Evolutionary conservation across 306 rosid genomes (phyloP), one percentile per base, ranked within the genome.

Genomic region (Potentilla sterilis): DNA sequence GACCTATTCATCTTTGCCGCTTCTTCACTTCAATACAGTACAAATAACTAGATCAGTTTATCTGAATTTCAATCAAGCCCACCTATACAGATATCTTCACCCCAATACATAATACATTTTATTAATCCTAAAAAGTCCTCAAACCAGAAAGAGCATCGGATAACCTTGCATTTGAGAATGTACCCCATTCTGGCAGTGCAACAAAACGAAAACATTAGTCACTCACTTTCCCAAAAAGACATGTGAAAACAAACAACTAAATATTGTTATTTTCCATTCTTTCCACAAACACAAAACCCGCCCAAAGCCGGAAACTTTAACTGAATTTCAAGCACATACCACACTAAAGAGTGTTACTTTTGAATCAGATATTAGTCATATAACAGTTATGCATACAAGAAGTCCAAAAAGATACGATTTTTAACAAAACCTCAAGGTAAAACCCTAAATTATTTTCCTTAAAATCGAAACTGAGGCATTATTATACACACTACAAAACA

Each of bases 381-480:
- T 13, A 34, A 34, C 21, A 62, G 4, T 2, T 58, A 11, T 58
- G 9, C 15, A 58, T 12, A 58, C 64, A 21, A 10, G 1, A 13
- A 15, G 7, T 15, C 42, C 42, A 62, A 62, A 62, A 9, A 14
- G 3, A 62, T 14, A 32, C 41, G 14, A 34, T 18, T 62, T 62
- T 9, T 34, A 16, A 2, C 67, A 62, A 62, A 62, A 18, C 19
- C 65, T 59, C 65, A 11, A 59, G 6, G 18, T 11, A 59, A 59
- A 59, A 59, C 67, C 67, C 67, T 62, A 34, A 62, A 62, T 62
- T 34, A 42, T 42, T 6, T 62, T 62, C n/a, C n/a, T n/a, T n/a
- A n/a, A n/a, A n/a, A n/a, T n/a, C n/a, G 13, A 34, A 62, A 34
- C 34, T 14, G 3, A 62, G 21, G 21, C 42, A 14, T 14, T 59